Conservation (phyloP, 2,329 filamentous ascomycete genomes). For the Colletotrichum cordylinicola region DNA sequence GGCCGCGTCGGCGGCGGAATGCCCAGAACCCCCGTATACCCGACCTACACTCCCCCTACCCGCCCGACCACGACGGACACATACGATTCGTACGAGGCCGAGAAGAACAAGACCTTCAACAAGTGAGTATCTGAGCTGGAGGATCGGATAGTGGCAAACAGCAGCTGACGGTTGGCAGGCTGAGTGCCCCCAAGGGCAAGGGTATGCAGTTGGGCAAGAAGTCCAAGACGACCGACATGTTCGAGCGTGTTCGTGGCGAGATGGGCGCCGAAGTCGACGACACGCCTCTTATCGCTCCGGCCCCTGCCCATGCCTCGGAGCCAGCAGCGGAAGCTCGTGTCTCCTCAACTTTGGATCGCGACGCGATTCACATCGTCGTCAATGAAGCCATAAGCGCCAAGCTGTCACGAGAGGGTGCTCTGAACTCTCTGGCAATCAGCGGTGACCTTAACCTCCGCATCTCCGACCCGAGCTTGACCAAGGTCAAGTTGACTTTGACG, state of each 20-base stretch:
- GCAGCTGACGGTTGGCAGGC: background rate
- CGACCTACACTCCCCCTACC: conserved; percentile 83
- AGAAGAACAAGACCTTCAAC: conserved; percentile 91
- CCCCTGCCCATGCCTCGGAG: conserved; percentile 54
- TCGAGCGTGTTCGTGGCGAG: conserved; percentile 91
- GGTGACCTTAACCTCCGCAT: conserved; percentile 93
- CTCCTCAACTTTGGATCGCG: conserved; percentile 76
- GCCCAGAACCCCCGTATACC: conserved; percentile 82
- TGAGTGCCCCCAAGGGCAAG: conserved; percentile 78
- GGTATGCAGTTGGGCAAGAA: conserved; percentile 99
- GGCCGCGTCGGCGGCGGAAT: conserved; percentile 63
- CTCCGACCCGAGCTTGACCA: conserved; percentile 85
- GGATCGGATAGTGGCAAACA: too few species aligned
- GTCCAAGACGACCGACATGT: conserved; percentile 96
- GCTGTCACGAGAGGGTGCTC: conserved; percentile 83
- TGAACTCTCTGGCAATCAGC: conserved; percentile 87
- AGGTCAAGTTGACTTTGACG: conserved; percentile 84
- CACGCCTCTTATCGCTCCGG: conserved; percentile 70
- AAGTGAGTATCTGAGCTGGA: conserved; percentile 61
- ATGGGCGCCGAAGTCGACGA: conserved; percentile 87
- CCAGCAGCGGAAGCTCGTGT: conserved; percentile 59
- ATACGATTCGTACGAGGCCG: conserved; percentile 94
- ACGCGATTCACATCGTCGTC: conserved; percentile 87
- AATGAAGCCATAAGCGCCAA: conserved; percentile 91
- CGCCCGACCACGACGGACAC: conserved; percentile 78